Base-by-base conservation (phyloP, 257 asterid genomes). In the Nicotiana undulata region DNA sequence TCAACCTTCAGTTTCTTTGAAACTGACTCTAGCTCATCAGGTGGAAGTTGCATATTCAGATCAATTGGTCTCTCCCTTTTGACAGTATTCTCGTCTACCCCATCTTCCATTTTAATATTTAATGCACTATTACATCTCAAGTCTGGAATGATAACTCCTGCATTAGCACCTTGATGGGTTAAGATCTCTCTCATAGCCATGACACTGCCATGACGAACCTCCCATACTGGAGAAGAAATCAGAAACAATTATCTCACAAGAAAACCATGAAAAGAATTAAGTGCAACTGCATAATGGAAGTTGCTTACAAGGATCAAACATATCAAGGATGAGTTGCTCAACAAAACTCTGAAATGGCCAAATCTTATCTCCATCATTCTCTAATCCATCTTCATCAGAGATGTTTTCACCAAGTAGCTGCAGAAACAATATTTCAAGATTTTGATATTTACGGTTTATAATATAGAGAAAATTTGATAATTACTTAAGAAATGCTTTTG, bases 181-280 rank as follows among this genome's bases (percentile, higher is more conserved):
- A 96, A 86, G 85, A 94, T 96, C 90, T 96, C 99, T 86, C 99
- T 90, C 80, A 96, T 94, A 82, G 99, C 99, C 99, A 96, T 96
- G 80, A 96, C 88, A 86, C 99, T 92, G 84, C 99, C 99, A 89
- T 96, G 99, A 40, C 99, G 99, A 84, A 96, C 87, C 90, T 96
- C 99, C 99, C 99, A 96, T 83, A 91, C 98, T 96, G 94, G 74
- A 80, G 85, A 83, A 88, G 79, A 85, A 79, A 83, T 34, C 61
- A 82, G 67, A 58, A 6, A 31, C 49, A 82, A 77, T 11, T 13
- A 18, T 81, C 79, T 86, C 68, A 67, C 66, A 74, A 81, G 58
- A 80, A 59, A 59, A 11, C 15, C 76, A 55, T 53, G 29, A 77
- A 85, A 80, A 55, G 64, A 76, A 66, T 67, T 63, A 81, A 74